A percentile compares a stretch with the other conserved stretches of the same genome.
Evolutionary conservation across 2,329 filamentous ascomycete genomes (phyloP).

Genomic region (Pseudopithomyces maydicus): DNA sequence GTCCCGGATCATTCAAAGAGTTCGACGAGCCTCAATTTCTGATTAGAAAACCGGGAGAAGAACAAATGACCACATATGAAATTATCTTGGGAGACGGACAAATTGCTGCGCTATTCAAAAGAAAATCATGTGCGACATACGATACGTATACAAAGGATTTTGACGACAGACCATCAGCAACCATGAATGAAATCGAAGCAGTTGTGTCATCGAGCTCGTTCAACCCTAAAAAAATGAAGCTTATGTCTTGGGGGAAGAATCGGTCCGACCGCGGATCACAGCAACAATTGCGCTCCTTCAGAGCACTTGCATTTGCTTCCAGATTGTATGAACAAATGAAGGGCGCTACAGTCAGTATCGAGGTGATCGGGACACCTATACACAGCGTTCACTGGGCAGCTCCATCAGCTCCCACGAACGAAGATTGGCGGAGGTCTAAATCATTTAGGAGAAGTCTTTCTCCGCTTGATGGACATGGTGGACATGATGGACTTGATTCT

Average conservation of each 20-base stretch:
- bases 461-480: too few species aligned
- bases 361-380: not conserved
- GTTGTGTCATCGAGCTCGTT: not conserved
- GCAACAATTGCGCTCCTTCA: not conserved
- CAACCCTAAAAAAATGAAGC: not conserved
- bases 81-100: not conserved
- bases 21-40: too few species aligned
- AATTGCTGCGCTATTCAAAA: not conserved
- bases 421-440: too few species aligned
- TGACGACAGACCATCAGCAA: not conserved
- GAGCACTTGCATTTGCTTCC: not conserved
- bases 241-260: not conserved
- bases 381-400: not conserved
- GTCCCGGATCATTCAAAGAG: too few species aligned
- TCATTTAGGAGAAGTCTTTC: too few species aligned
- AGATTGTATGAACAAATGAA: not conserved
- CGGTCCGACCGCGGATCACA: not conserved
- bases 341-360: not conserved
- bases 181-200: slow-evolving; percentile 2
- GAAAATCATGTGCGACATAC: not conserved
- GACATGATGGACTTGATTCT: too few species aligned
- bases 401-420: not conserved
- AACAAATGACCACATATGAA: too few species aligned
- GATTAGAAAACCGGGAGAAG: too few species aligned
- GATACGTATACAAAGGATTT: not conserved